Percentiles rank a stretch among this genome's conserved stretches.
Conservation (phyloP, 139 green algal genomes). For the Chlamydomonas sphaeroides region DNA sequence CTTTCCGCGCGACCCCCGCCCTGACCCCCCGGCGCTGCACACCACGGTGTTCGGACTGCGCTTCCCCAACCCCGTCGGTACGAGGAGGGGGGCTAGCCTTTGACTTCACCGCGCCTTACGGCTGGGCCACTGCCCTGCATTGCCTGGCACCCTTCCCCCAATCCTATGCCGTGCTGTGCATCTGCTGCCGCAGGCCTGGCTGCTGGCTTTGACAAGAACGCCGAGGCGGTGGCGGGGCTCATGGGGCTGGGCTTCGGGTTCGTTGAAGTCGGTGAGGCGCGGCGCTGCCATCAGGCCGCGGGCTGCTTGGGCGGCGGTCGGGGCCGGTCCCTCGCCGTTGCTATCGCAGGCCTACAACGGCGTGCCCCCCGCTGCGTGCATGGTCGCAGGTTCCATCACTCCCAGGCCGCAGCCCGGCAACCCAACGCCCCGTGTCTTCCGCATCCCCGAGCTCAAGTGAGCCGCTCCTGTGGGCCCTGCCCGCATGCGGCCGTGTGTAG, state of each 20-base stretch:
- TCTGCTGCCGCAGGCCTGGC: constrained; percentile 80
- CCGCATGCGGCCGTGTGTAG: too few species aligned
- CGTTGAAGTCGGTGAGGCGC: constrained; percentile 90
- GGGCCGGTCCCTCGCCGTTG: constrained; percentile 7
- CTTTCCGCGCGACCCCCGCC: constrained; percentile 44
- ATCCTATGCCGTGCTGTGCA: background rate
- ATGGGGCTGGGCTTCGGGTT: constrained; percentile 94
- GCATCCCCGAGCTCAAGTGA: constrained; percentile 82
- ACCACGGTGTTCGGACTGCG: constrained; percentile 75
- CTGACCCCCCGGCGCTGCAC: constrained; percentile 71
- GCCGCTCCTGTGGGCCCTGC: background rate
- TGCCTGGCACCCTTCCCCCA: background rate
- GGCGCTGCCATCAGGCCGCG: too few species aligned
- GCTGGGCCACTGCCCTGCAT: background rate
- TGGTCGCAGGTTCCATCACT: constrained; percentile 91
- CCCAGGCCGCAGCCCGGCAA: constrained; percentile 95
- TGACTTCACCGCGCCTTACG: too few species aligned
- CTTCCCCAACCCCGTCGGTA: constrained; percentile 94
- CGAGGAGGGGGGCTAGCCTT: too few species aligned
- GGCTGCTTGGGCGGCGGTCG: background rate
- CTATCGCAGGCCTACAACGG: too few species aligned
- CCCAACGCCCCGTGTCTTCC: constrained; percentile 89
- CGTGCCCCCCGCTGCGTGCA: too few species aligned
- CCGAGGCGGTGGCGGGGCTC: constrained; percentile 80
- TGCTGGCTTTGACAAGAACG: constrained; percentile 98